These are phyloP conservation scores for Adansonia rubrostipa DNA, from an alignment of 441 rosid genomes.

Conservation along the genomic window DNA sequence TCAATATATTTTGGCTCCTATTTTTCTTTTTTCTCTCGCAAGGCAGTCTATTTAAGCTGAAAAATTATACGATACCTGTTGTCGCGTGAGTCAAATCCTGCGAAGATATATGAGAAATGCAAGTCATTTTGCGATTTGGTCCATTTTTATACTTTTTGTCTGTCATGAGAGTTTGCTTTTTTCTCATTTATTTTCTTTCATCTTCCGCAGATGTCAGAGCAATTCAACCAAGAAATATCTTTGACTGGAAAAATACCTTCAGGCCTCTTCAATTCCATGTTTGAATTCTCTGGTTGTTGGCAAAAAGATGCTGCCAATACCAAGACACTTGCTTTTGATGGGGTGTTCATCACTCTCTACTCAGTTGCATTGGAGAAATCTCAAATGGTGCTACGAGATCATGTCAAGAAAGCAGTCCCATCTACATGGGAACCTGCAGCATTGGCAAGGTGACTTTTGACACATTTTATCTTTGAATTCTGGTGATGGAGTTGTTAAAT, in stretches of 20 bases:
- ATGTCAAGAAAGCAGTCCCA: constrained; percentile 85
- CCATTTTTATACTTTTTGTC: background rate
- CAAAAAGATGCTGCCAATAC: constrained; percentile 92
- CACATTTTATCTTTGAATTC: background rate
- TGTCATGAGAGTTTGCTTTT: constrained; percentile 12
- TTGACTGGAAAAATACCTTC: constrained; percentile 92
- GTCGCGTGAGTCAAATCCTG: background rate
- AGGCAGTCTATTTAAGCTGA: background rate
- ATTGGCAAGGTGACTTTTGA: constrained; percentile 65
- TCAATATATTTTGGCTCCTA: background rate
- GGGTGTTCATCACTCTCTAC: constrained; percentile 84
- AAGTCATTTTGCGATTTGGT: background rate
- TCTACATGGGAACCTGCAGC: constrained; percentile 93
- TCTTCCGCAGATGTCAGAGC: constrained; percentile 84
- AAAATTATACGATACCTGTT: background rate
- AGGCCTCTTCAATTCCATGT: constrained; percentile 90
- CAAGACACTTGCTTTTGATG: constrained; percentile 91
- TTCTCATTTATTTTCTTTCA: constrained; percentile 17
- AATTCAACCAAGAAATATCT: constrained; percentile 90
- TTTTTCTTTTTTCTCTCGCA: background rate
- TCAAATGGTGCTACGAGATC: constrained; percentile 71
- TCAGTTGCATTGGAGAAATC: constrained; percentile 87
- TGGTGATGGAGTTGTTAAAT: background rate
- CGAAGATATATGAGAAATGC: background rate
- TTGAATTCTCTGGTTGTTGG: constrained; percentile 86